phyloP scores from a whole-genome alignment of 805 yeast genomes.

The Yarrowia sp. region DNA sequence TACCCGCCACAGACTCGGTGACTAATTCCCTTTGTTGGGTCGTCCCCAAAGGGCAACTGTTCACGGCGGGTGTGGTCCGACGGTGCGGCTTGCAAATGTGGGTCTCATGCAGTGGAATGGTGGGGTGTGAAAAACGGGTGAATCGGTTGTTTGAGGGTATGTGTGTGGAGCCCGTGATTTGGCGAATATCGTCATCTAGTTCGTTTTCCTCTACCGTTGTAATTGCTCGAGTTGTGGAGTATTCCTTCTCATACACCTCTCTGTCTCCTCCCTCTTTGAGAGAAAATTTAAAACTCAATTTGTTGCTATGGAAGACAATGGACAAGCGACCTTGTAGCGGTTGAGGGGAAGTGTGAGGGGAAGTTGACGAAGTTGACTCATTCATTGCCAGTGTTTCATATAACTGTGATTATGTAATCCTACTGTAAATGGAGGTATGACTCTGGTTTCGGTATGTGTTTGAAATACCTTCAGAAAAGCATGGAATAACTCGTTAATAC shows the following conservation, averaged over 20 bases:
- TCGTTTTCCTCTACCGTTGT: neutral
- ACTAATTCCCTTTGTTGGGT: conserved; percentile 20
- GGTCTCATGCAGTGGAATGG: neutral
- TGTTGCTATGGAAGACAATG: conserved; percentile 5
- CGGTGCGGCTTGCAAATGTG: conserved; percentile 4
- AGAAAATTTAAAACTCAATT: neutral
- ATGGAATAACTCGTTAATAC: no score
- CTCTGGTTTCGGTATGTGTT: no score
- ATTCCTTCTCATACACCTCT: neutral
- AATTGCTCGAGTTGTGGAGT: neutral
- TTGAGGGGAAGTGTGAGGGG: conserved; percentile 10
- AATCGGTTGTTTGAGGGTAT: neutral
- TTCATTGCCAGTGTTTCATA: neutral
- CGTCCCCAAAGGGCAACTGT: conserved; percentile 25
- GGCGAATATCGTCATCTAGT: neutral
- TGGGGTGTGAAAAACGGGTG: neutral
- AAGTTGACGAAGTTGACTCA: neutral
- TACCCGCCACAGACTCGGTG: conserved; percentile 2
- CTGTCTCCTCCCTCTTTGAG: conserved; percentile 19
- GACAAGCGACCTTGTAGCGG: neutral
- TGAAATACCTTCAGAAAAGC: no score
- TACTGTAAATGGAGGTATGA: no score
- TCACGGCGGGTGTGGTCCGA: conserved; percentile 16
- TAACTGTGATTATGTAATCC: neutral
- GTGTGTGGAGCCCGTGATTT: neutral